phyloP scores from a whole-genome alignment of 2,329 filamentous ascomycete genomes.

The Nemania sp. region DNA sequence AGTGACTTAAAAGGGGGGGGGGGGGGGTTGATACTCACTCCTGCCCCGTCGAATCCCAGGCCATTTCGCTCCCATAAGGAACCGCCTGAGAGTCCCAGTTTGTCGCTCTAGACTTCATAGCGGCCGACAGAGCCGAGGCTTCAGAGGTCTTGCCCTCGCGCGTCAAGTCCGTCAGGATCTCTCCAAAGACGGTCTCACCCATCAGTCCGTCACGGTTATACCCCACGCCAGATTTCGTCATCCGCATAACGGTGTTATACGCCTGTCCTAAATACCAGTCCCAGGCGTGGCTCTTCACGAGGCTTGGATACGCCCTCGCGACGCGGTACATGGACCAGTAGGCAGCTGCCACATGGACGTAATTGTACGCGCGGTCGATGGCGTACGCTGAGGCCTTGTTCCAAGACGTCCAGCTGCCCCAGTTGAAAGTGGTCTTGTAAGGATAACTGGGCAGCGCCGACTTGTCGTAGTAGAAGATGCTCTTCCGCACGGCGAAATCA shows the following conservation, averaged over 20 bases:
- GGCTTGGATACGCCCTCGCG: constrained; percentile 52
- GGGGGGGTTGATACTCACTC: constrained; percentile 42
- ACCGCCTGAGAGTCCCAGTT: constrained; percentile 56
- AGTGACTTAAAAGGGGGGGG: no score
- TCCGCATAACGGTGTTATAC: constrained; percentile 53
- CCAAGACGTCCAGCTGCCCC: constrained; percentile 58
- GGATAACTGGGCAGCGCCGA: constrained; percentile 46
- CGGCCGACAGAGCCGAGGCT: constrained; percentile 46
- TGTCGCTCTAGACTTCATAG: constrained; percentile 55
- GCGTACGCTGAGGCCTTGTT: constrained; percentile 50
- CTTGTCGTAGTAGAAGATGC: constrained; percentile 61
- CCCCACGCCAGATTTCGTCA: constrained; percentile 44
- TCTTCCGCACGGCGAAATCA: constrained; percentile 57
- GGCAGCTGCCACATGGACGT: constrained; percentile 58
- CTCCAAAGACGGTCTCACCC: constrained; percentile 62
- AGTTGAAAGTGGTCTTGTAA: constrained; percentile 52
- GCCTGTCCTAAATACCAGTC: constrained; percentile 61
- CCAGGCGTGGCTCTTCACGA: constrained; percentile 50
- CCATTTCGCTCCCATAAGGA: constrained; percentile 64
- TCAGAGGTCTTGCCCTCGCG: constrained; percentile 50
- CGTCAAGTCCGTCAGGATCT: constrained; percentile 55
- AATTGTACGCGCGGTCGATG: constrained; percentile 60
- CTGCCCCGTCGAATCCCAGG: constrained; percentile 66
- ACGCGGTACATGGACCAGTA: constrained; percentile 64
- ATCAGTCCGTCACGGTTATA: constrained; percentile 58